Conservation (phyloP, 352 stramenopile genomes). For the Sclerospora graminicola region DNA sequence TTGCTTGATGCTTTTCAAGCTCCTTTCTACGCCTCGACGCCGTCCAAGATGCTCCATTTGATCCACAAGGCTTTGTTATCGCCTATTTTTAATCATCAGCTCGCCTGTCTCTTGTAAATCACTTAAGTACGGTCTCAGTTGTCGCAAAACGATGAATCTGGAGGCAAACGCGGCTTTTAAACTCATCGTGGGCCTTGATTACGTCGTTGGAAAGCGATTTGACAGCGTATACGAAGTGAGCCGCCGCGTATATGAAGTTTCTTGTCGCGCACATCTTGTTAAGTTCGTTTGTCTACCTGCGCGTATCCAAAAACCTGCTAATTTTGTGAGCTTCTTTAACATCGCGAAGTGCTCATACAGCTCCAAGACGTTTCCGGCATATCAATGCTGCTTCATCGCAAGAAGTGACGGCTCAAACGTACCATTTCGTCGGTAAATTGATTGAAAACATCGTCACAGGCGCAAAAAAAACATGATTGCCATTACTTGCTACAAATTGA, state of each 20-base stretch:
- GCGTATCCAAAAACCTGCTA: no score
- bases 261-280: conserved; percentile 77
- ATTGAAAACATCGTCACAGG: conserved; percentile 76
- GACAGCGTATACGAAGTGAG: conserved; percentile 71
- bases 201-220: conserved; percentile 63
- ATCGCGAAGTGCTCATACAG: conserved; percentile 74
- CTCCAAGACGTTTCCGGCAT: conserved; percentile 79
- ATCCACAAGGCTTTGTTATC: conserved; percentile 50
- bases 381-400: conserved; percentile 51
- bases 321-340: no score
- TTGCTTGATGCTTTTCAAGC: conserved; percentile 68
- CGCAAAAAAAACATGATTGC: no score
- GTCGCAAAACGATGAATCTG: conserved; percentile 21
- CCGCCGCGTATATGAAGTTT: conserved; percentile 77
- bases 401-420: conserved; percentile 48
- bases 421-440: conserved; percentile 54
- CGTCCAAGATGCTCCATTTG: conserved; percentile 50
- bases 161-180: conserved; percentile 73
- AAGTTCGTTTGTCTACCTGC: no score
- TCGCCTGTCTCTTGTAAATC: conserved; percentile 64
- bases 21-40: conserved; percentile 43
- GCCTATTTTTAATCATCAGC: conserved; percentile 45
- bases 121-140: conserved; percentile 33
- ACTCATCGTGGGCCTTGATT: conserved; percentile 76
- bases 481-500: no score